Percentiles rank a stretch among this genome's conserved stretches.
Evolutionary conservation across 805 yeast species (phyloP).

Genomic region (Kuraishia floccosa): DNA sequence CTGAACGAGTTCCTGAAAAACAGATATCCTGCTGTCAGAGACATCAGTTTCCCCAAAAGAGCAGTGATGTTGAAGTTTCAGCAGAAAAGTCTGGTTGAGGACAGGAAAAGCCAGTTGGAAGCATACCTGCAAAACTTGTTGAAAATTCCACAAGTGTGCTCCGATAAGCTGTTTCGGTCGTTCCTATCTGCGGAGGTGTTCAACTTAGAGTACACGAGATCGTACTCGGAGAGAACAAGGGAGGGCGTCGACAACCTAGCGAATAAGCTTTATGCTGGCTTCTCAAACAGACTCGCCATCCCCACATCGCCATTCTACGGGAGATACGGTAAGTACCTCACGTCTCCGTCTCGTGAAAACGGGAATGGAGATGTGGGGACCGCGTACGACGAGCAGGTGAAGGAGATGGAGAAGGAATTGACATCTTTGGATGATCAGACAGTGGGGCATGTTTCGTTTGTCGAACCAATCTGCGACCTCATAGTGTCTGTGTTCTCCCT

Average conservation of each 20-base stretch:
- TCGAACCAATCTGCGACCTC: slow-evolving; percentile 74
- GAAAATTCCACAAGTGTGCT: slow-evolving; percentile 57
- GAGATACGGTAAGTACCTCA: not conserved
- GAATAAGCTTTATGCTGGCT: slow-evolving; percentile 19
- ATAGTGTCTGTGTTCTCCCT: slow-evolving; percentile 61
- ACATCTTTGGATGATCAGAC: slow-evolving; percentile 34
- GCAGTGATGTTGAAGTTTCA: slow-evolving; percentile 66
- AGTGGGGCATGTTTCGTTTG: slow-evolving; percentile 36
- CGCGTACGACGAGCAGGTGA: slow-evolving; percentile 8
- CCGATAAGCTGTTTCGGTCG: slow-evolving; percentile 57
- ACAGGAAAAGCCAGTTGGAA: slow-evolving; percentile 51
- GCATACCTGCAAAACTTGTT: slow-evolving; percentile 48
- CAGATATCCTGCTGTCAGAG: slow-evolving; percentile 36
- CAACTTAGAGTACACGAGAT: slow-evolving; percentile 13
- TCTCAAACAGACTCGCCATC: slow-evolving; percentile 2
- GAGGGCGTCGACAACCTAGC: slow-evolving; percentile 19
- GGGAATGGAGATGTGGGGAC: not conserved
- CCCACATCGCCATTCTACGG: not conserved
- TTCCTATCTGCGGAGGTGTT: slow-evolving; percentile 70
- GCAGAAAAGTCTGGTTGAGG: slow-evolving; percentile 47
- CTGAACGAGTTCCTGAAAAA: slow-evolving; percentile 53
- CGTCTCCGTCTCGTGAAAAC: not conserved
- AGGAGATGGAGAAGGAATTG: slow-evolving; percentile 45
- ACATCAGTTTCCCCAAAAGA: slow-evolving; percentile 46
- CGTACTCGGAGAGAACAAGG: slow-evolving; percentile 4